A percentile compares a stretch with the other conserved stretches of the same genome.
Evolutionary conservation across 768 basidiomycete species (phyloP).

Genomic region (Leccinum fibrillosum): DNA sequence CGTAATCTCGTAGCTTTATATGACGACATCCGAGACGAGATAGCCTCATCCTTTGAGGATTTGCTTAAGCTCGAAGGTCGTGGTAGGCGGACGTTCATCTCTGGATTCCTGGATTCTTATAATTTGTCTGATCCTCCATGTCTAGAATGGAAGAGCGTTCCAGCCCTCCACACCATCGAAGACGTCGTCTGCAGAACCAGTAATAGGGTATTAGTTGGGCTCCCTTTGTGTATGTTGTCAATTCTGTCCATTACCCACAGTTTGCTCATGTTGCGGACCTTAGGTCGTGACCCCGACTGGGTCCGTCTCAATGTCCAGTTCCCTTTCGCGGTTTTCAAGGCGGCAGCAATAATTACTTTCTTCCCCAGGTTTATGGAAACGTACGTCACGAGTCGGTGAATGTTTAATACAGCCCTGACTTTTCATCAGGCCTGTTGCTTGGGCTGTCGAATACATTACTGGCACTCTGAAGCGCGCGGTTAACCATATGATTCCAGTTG

Average conservation of each 20-base stretch:
- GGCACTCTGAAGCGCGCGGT: conserved; percentile 6
- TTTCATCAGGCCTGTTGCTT: not conserved
- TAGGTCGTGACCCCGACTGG: conserved; percentile 30
- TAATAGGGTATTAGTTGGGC: conserved; percentile 16
- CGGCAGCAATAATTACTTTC: conserved; percentile 19
- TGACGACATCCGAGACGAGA: conserved; percentile 43
- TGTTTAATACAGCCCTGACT: not conserved
- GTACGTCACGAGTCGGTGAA: conserved; percentile 15
- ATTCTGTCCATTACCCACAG: not conserved
- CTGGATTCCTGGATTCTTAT: not conserved
- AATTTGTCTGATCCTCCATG: not conserved
- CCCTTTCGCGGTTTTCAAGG: conserved; percentile 10
- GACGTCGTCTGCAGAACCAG: conserved; percentile 5
- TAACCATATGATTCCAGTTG: conserved; percentile 24
- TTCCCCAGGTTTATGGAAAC: conserved; percentile 34
- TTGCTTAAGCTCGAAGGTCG: conserved; percentile 25
- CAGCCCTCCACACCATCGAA: not conserved
- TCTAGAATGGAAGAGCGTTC: conserved; percentile 16
- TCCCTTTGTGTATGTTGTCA: conserved; percentile 11
- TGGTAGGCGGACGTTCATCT: conserved; percentile 7
- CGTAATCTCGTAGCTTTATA: conserved; percentile 38
- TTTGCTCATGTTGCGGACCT: not conserved
- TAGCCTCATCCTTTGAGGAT: conserved; percentile 39
- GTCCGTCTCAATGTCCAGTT: conserved; percentile 30
- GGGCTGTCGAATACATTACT: not conserved